A percentile compares a stretch with the other conserved stretches of the same genome.
Evolutionary conservation across 1,284 basidiomycete species (phyloP).

Genomic region (Leccinum subspadiceum): DNA sequence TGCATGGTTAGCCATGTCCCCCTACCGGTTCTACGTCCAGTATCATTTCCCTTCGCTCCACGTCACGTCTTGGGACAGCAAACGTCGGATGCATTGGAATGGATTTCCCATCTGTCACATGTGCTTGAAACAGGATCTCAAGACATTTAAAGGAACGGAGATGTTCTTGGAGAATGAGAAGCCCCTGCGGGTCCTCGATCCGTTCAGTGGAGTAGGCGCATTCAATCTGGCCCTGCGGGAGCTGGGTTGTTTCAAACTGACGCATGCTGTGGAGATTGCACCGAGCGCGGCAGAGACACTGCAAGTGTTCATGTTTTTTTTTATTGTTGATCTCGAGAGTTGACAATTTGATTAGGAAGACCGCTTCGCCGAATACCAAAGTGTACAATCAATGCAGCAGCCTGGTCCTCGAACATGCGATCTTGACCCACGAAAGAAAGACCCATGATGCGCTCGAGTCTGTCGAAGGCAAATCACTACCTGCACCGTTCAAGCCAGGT

Average conservation of each 20-base stretch:
- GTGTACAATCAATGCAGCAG: conserved; percentile 65
- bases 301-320: conserved; percentile 37
- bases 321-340: not conserved
- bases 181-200: conserved; percentile 52
- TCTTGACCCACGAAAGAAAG: conserved; percentile 46
- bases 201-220: conserved; percentile 66
- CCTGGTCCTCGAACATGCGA: conserved; percentile 50
- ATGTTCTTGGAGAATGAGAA: conserved; percentile 24
- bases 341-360: conserved; percentile 29
- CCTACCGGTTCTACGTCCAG: conserved; percentile 54
- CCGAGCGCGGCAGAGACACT: conserved; percentile 69
- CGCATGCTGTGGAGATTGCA: conserved; percentile 64
- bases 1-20: conserved; percentile 51
- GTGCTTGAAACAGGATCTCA: conserved; percentile 41
- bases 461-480: conserved; percentile 37
- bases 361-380: conserved; percentile 44
- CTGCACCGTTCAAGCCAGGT: conserved; percentile 45
- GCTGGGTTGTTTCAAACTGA: conserved; percentile 51
- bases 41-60: conserved; percentile 47
- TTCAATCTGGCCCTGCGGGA: conserved; percentile 58
- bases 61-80: conserved; percentile 40
- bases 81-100: conserved; percentile 28
- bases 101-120: conserved; percentile 44
- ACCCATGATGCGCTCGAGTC: conserved; percentile 37
- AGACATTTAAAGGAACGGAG: conserved; percentile 35